phyloP scores from a whole-genome alignment of 768 basidiomycete genomes.

The Tulasnella sp. region DNA sequence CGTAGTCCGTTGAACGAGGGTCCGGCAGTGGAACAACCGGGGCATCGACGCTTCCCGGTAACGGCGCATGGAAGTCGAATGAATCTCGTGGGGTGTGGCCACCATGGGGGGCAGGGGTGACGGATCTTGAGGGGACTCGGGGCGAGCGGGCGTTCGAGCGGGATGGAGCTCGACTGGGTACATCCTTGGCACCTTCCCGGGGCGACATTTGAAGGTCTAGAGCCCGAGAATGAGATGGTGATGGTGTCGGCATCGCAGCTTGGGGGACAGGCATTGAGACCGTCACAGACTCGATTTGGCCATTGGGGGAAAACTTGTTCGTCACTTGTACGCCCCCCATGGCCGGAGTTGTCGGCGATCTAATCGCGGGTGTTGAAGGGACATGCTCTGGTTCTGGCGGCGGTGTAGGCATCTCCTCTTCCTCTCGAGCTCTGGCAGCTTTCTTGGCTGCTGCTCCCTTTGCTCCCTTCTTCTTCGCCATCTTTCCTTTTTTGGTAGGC shows the following conservation, averaged over 20 bases:
- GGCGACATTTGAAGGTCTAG: background rate
- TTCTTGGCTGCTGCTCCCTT: background rate
- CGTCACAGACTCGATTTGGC: constrained; percentile 3
- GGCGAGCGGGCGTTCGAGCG: background rate
- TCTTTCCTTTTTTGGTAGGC: constrained; percentile 4
- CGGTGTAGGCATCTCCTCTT: background rate
- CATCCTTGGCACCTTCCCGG: background rate
- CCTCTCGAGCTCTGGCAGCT: background rate
- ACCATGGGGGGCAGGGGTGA: background rate
- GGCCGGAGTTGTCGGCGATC: background rate
- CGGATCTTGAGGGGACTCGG: background rate
- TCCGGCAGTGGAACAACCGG: background rate
- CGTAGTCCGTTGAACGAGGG: background rate
- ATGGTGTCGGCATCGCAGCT: background rate
- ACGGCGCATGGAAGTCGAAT: background rate
- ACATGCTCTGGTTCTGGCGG: background rate
- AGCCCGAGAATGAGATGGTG: background rate
- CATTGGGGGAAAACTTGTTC: background rate
- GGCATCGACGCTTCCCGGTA: background rate
- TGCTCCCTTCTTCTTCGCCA: background rate
- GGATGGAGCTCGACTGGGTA: background rate
- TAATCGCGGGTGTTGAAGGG: background rate
- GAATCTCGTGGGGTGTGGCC: background rate
- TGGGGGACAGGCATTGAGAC: background rate
- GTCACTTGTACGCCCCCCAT: background rate